Evolutionary conservation across 140 eudicot genomes (phyloP).

Genomic region (Cichorium intybus): DNA sequence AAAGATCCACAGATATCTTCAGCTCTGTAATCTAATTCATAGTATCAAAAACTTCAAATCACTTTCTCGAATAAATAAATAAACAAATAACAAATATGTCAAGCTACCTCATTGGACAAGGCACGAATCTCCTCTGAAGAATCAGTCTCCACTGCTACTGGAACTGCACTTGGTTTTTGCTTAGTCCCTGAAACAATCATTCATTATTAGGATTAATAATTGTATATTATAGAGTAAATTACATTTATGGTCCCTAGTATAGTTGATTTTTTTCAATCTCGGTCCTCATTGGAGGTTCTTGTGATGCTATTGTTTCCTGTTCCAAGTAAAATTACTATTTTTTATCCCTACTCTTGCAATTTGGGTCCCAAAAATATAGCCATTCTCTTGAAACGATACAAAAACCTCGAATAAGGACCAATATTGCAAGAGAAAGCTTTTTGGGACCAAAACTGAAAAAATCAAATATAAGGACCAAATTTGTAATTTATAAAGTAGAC

Average conservation of each 20-base stretch:
- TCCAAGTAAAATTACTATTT: no score
- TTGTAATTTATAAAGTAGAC: neutral
- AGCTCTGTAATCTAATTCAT: slow-evolving; percentile 64
- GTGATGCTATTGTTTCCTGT: no score
- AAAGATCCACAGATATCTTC: slow-evolving; percentile 74
- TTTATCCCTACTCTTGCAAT: no score
- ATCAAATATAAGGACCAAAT: neutral
- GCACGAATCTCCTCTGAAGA: slow-evolving; percentile 54
- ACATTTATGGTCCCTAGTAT: no score
- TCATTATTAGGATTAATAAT: slow-evolving; percentile 11
- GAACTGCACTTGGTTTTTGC: slow-evolving; percentile 39
- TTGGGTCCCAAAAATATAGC: no score
- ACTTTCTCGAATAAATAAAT: neutral
- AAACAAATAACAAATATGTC: neutral
- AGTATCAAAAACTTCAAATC: slow-evolving; percentile 5
- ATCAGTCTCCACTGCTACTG: slow-evolving; percentile 27
- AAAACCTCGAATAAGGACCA: no score
- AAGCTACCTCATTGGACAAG: slow-evolving; percentile 72
- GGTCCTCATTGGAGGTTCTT: no score
- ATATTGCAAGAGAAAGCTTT: no score
- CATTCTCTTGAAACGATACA: no score
- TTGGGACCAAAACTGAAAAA: no score
- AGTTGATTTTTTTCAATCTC: no score
- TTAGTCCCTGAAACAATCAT: slow-evolving; percentile 41
- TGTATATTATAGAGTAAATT: no score